Base-by-base conservation (phyloP, 2,329 filamentous ascomycete genomes). In the Ophiosphaerella narmari region DNA sequence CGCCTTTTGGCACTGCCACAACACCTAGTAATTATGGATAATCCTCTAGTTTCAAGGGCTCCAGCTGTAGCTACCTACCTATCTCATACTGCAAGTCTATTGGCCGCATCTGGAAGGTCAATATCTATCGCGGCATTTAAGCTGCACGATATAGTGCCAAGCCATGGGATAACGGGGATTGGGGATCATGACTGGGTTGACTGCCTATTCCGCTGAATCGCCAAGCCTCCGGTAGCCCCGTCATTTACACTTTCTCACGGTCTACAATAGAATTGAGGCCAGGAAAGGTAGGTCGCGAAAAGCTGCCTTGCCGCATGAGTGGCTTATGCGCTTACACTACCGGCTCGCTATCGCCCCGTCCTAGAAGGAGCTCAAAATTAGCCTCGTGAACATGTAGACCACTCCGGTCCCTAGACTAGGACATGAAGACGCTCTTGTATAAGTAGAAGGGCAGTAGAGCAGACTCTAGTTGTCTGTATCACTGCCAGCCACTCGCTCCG, bases 121-220 rank as follows among this genome's bases (percentile, higher is more conserved):
- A 48, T 13, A 35, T 36, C 46, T 36, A 31, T 53, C 31, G 24
- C 39, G 46, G 31, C 16, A 35, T 48, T 46, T n/a, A 48, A 37
- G 26, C 43, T 55, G 43, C 40, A 45, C 16, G 26, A 50, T 58
- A 58, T 50, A 60, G 53, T 62, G 59, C 50, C 57, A 46, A 59
- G 52, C 26, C 37, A 49, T 14, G 14, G 39, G 35, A 43, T 31
- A 33, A 32, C 56, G 38, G 36, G 57, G 54, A 39, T 39, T 16
- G 12, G n/a, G 11, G 46, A 39, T 43, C 23, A 39, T 55, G 50
- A 52, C 61, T 58, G 57, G 57, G 54, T 62, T 55, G 50, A 52
- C 61, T 58, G 57, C 59, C 59, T 62, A 55, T 47, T 62, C 44
- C 31, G 51, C 45, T 35, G 43, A 45, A 31, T 56, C 33, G 57